phyloP scores from a whole-genome alignment of 306 rosid species.

The Corylus americana region DNA sequence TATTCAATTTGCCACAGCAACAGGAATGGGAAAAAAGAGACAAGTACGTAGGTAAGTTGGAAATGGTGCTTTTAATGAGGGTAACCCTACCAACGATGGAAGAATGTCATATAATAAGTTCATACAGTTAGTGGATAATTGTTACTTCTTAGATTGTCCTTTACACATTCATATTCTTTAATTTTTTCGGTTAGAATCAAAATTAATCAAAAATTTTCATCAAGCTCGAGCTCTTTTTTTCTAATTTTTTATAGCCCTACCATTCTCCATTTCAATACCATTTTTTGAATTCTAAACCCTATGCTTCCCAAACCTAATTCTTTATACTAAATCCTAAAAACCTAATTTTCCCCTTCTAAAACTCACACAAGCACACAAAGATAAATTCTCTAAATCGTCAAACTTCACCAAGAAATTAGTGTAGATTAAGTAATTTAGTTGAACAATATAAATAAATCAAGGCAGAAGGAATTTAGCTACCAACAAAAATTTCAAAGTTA shows the following conservation, averaged over 20 bases:
- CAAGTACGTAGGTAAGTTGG: no score
- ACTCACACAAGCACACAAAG: background rate
- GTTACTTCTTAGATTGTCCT: no score
- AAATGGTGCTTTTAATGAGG: no score
- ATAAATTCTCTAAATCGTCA: background rate
- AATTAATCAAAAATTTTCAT: no score
- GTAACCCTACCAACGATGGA: no score
- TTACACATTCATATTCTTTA: no score
- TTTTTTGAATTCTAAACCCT: background rate
- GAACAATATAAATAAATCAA: background rate
- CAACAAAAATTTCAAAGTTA: conserved; percentile 8
- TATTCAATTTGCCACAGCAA: no score
- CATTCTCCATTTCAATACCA: background rate
- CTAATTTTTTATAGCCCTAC: background rate
- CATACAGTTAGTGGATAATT: no score
- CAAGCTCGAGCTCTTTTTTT: no score
- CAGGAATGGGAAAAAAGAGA: no score
- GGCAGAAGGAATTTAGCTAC: background rate
- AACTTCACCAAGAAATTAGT: background rate
- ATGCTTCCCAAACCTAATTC: background rate
- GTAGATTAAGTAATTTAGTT: background rate
- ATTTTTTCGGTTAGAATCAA: no score
- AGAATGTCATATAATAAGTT: no score
- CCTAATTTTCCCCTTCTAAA: background rate
- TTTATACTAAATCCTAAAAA: background rate